Evolutionary conservation across 2,329 filamentous ascomycete genomes (phyloP), one percentile per base, ranked within the genome.

Genomic region (Arthrinium phaeospermum): DNA sequence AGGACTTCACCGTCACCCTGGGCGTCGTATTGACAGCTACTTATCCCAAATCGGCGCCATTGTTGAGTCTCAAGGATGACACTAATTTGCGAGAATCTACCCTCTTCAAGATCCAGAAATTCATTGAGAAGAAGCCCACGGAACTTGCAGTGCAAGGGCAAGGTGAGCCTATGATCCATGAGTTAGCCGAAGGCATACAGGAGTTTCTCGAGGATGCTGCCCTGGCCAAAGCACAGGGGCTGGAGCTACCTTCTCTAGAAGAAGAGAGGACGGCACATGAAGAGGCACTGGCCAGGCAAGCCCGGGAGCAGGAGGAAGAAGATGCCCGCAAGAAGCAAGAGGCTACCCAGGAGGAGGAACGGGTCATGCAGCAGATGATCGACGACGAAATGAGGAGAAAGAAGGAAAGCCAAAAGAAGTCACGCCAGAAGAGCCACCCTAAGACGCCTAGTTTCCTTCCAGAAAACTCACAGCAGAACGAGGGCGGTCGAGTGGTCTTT

Each of bases 181-280:
- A 90, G 71, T 86, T 97, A 45, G 85, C 95, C 13, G 89, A 90
- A 74, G 90, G 89, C 3, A 90, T 93, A 68, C 91, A 94, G 12
- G 91, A 92, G 67, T 91, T 96, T 13, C 87, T 98, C 4, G 94
- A 98, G 82, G 94, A 97, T 80, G 94, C 94, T n/a, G 93, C 94
- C 1, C 87, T 91, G 75, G 91, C 91, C 41, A 93, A 93, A 76
- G 92, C 93, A 68, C 90, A 92, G 71, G 93, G 94, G 45, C 89
- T 91, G 71, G 89, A 94, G 74, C 85, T 98, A 22, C 95, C 94
- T 1, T 98, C 94, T 45, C 86, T 98, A 8, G 94, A 97, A 78
- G 94, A 97, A 77, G 95, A 98, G 81, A 90, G 95, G 51, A 94
- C 93, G 41, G 91, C 91, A 19, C 94, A 97, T 74, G 94, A 97